These are phyloP conservation scores for Backusella westeae DNA, from an alignment of 192 early-diverging fungal species.

Conservation along the genomic window DNA sequence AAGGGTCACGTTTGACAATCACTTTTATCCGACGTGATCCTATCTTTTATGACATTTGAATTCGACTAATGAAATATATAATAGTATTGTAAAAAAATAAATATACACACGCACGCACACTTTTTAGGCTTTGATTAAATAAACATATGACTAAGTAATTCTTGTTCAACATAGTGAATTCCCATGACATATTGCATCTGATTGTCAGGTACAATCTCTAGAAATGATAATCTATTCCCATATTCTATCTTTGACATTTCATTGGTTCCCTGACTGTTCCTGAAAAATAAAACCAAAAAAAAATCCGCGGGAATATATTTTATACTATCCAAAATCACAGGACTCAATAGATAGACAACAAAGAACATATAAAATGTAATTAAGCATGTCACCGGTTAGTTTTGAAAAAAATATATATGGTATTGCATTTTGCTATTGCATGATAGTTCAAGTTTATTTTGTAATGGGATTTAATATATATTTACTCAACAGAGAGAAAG, in stretches of 20 bases:
- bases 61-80: background rate
- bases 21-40: slow-evolving; percentile 2
- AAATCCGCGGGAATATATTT: background rate
- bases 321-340: background rate
- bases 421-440: background rate
- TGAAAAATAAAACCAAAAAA: background rate
- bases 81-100: background rate
- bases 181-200: slow-evolving; percentile 1
- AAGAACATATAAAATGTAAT: background rate
- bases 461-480: background rate
- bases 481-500: background rate
- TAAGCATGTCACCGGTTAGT: background rate
- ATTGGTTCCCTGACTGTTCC: background rate
- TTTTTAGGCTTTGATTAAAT: background rate
- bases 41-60: slow-evolving; percentile 8
- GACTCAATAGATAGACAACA: background rate
- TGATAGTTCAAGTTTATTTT: background rate
- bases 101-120: background rate
- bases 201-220: background rate
- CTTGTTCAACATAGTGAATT: background rate
- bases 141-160: background rate
- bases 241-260: background rate
- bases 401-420: background rate
- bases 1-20: background rate
- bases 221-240: background rate